Evolutionary conservation across 306 rosid species (phyloP).

Genomic region (Pterocarpus santalinus): DNA sequence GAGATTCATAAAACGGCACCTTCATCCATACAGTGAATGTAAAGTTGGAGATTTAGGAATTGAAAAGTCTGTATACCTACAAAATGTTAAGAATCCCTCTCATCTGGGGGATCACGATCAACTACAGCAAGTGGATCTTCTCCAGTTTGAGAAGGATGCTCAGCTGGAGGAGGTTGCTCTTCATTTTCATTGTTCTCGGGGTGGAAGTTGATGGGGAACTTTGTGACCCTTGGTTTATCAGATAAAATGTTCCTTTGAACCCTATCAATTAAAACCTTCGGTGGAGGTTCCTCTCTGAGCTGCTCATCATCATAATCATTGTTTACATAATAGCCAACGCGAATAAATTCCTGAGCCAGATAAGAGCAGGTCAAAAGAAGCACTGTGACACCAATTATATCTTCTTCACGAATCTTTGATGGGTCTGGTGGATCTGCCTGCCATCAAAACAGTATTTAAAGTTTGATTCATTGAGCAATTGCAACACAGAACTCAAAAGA

Average conservation of each 20-base stretch:
- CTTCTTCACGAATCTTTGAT: slow-evolving; percentile 92
- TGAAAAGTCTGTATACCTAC: slow-evolving; percentile 47
- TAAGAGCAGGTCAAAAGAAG: slow-evolving; percentile 86
- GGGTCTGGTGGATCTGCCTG: slow-evolving; percentile 98
- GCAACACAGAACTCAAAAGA: not conserved
- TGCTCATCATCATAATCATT: slow-evolving; percentile 94
- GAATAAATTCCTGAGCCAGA: slow-evolving; percentile 85
- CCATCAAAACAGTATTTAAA: slow-evolving; percentile 21
- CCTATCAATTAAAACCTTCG: slow-evolving; percentile 75
- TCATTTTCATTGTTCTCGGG: slow-evolving; percentile 66
- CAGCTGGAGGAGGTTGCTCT: slow-evolving; percentile 61
- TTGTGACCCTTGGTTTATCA: slow-evolving; percentile 94
- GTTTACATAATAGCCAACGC: slow-evolving; percentile 95
- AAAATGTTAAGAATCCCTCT: slow-evolving; percentile 53
- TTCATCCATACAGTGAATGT: slow-evolving; percentile 42
- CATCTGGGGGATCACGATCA: slow-evolving; percentile 52
- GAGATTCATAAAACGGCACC: slow-evolving; percentile 44
- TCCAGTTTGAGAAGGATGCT: slow-evolving; percentile 55
- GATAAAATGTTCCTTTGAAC: slow-evolving; percentile 91
- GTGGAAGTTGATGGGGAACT: slow-evolving; percentile 80
- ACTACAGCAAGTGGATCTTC: slow-evolving; percentile 51
- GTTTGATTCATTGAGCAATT: slow-evolving; percentile 28
- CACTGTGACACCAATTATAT: slow-evolving; percentile 88
- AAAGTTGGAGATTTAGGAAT: slow-evolving; percentile 39
- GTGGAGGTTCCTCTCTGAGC: slow-evolving; percentile 91